These are phyloP conservation scores for Sporothrix brasiliensis DNA, from an alignment of 2,329 filamentous ascomycete species.

Conservation along the genomic window DNA sequence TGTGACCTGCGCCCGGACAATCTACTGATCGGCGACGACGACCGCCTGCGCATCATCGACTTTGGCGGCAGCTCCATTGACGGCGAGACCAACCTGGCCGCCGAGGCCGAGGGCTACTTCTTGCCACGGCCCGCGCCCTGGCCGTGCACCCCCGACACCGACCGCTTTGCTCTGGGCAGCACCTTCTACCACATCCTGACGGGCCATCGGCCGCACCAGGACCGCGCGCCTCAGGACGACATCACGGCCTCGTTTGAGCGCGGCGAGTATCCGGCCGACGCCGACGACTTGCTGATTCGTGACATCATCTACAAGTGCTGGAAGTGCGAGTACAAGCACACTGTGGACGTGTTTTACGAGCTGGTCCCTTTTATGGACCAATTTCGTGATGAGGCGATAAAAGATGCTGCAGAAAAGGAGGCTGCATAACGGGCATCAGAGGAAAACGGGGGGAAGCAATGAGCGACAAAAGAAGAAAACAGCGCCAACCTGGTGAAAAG, in stretches of 20 bases:
- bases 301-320: slow-evolving; percentile 17
- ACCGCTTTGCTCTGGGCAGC: slow-evolving; percentile 18
- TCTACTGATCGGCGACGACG: slow-evolving; percentile 6
- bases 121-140: neutral
- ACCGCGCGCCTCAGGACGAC: neutral
- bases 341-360: neutral
- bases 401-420: neutral
- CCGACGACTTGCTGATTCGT: neutral
- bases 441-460: too few species aligned
- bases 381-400: neutral
- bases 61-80: slow-evolving; percentile 22
- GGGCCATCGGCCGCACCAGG: slow-evolving; percentile 1
- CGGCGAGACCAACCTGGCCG: neutral
- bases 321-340: neutral
- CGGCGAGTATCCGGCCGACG: slow-evolving; percentile 1
- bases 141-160: neutral
- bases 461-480: too few species aligned
- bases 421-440: neutral
- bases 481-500: too few species aligned
- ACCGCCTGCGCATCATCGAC: slow-evolving; percentile 4
- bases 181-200: slow-evolving; percentile 22
- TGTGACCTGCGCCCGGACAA: slow-evolving; percentile 14
- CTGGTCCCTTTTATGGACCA: slow-evolving; percentile 4
- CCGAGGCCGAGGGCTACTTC: slow-evolving; percentile 1
- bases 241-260: slow-evolving; percentile 11